Percentiles rank a stretch among this genome's conserved stretches.
Evolutionary conservation across 2,329 filamentous ascomycete genomes (phyloP).

Genomic region (Ceratocystis cacaofunesta): DNA sequence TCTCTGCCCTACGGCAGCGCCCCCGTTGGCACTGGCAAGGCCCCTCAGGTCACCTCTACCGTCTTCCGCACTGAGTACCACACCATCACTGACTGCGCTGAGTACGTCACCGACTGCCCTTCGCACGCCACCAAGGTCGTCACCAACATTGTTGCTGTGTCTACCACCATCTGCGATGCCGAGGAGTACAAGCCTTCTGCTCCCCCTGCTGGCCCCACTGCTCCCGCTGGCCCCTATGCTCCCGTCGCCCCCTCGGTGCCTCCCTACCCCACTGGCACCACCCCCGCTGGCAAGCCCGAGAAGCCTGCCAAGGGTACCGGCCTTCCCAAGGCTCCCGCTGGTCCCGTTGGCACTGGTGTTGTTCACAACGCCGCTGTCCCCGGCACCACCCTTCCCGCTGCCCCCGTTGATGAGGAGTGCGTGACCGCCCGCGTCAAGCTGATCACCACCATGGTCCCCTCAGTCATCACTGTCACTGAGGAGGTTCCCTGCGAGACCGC

Average conservation of each 20-base stretch:
- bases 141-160: slow-evolving; percentile 27
- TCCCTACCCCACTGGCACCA: slow-evolving; percentile 15
- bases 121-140: slow-evolving; percentile 26
- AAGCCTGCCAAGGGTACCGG: background rate
- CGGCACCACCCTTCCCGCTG: slow-evolving; percentile 18
- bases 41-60: slow-evolving; percentile 31
- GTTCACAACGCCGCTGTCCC: slow-evolving; percentile 15
- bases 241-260: slow-evolving; percentile 7
- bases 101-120: slow-evolving; percentile 49
- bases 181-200: slow-evolving; percentile 11
- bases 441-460: slow-evolving; percentile 41
- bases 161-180: slow-evolving; percentile 30
- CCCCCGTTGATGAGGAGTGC: slow-evolving; percentile 21
- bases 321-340: slow-evolving; percentile 15
- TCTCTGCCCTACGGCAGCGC: slow-evolving; percentile 19
- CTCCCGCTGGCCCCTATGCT: slow-evolving; percentile 8
- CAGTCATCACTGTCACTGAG: slow-evolving; percentile 33
- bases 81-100: slow-evolving; percentile 47
- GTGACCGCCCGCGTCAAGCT: slow-evolving; percentile 31
- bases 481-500: slow-evolving; percentile 28
- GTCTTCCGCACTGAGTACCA: slow-evolving; percentile 43
- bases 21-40: slow-evolving; percentile 26
- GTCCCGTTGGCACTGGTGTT: slow-evolving; percentile 14
- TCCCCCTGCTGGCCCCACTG: slow-evolving; percentile 13
- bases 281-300: slow-evolving; percentile 9